A percentile compares a stretch with the other conserved stretches of the same genome.
Conservation (phyloP, 768 basidiomycete species). For the Leccinum imitatum region DNA sequence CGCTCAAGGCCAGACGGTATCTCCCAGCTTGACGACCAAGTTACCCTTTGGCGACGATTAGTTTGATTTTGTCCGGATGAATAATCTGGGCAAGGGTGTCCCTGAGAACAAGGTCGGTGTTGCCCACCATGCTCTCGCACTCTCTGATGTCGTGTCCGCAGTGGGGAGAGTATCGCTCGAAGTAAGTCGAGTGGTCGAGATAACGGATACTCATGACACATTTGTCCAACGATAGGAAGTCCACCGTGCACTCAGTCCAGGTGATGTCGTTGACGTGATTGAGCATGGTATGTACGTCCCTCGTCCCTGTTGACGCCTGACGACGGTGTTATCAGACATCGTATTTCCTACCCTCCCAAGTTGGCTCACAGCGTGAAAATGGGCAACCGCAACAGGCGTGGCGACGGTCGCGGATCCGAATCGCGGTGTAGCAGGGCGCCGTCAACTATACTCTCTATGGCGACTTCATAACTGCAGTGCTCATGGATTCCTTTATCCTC, state of each 20-base stretch:
- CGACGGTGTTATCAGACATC: slow-evolving; percentile 49
- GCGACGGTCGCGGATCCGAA: no score
- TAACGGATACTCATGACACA: slow-evolving; percentile 4
- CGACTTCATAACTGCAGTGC: no score
- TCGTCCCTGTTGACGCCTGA: neutral
- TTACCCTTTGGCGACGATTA: slow-evolving; percentile 81
- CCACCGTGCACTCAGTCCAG: slow-evolving; percentile 64
- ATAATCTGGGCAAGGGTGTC: slow-evolving; percentile 60
- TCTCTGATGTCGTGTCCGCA: slow-evolving; percentile 26
- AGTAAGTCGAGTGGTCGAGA: slow-evolving; percentile 34
- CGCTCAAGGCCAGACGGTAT: neutral
- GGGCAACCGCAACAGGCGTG: no score
- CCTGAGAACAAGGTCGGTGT: slow-evolving; percentile 69
- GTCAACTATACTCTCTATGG: no score
- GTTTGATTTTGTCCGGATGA: slow-evolving; percentile 79
- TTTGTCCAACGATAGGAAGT: slow-evolving; percentile 54
- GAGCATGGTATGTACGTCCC: slow-evolving; percentile 58
- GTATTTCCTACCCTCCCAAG: slow-evolving; percentile 73
- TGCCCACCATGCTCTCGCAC: neutral
- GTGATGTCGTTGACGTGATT: slow-evolving; percentile 67
- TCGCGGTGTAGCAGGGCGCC: no score
- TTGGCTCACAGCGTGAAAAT: slow-evolving; percentile 60
- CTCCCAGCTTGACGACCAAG: slow-evolving; percentile 62
- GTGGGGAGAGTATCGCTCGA: slow-evolving; percentile 67
- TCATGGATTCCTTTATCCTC: no score